phyloP scores from a whole-genome alignment of 75 land plant species.

The Selaginella tamariscina region DNA sequence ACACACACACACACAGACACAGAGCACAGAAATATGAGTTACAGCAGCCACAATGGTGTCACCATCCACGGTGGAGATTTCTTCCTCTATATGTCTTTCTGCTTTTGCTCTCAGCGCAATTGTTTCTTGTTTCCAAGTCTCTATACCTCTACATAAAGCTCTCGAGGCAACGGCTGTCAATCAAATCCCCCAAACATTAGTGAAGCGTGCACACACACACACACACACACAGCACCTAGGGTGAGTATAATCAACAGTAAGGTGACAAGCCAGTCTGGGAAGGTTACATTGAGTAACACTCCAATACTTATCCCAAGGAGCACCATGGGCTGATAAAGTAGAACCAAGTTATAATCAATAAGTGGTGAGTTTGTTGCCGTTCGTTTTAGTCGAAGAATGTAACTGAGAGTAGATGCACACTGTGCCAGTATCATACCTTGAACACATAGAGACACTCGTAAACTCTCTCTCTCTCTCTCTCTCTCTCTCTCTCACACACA shows the following conservation, averaged over 20 bases:
- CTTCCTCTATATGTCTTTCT: too few species aligned
- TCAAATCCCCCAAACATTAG: not conserved
- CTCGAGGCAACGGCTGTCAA: not conserved
- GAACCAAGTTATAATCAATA: slow-evolving; percentile 37
- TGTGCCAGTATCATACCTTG: slow-evolving; percentile 87
- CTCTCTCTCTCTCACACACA: not conserved
- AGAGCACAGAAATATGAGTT: too few species aligned
- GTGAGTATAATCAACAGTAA: not conserved
- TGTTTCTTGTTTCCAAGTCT: slow-evolving; percentile 1
- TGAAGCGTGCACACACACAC: not conserved
- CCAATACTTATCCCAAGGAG: not conserved
- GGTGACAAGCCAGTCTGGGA: not conserved
- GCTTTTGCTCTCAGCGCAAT: slow-evolving; percentile 23
- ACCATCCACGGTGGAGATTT: too few species aligned
- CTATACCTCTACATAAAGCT: not conserved
- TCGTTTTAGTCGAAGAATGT: slow-evolving; percentile 49
- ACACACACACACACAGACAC: too few species aligned
- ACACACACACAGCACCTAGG: not conserved
- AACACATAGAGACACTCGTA: not conserved
- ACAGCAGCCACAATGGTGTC: too few species aligned
- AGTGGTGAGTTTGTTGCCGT: slow-evolving; percentile 53
- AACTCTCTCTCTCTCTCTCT: too few species aligned
- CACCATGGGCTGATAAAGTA: slow-evolving; percentile 15
- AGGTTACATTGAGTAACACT: not conserved
- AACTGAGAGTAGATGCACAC: slow-evolving; percentile 65